Conservation (phyloP, 768 basidiomycete species). For the Hebeloma cylindrosporum region DNA sequence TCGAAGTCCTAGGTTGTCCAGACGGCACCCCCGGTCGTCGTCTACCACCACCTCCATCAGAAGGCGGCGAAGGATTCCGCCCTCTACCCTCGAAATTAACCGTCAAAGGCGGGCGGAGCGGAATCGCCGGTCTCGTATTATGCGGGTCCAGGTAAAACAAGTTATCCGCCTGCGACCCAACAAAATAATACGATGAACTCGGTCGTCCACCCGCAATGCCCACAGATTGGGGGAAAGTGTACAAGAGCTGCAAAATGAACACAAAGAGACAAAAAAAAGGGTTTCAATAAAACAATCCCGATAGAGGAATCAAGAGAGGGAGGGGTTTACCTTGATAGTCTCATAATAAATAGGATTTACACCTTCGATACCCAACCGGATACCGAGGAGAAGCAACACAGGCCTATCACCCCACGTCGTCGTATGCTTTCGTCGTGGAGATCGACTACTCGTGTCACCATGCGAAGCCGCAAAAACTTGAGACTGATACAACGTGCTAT, state of each 20-base stretch:
- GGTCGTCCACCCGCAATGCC: conserved; percentile 97
- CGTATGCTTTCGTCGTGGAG: conserved; percentile 28
- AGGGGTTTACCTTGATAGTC: conserved; percentile 58
- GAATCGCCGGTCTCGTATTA: conserved; percentile 74
- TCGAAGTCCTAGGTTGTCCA: no score
- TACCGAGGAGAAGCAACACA: conserved; percentile 83
- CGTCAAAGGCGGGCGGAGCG: conserved; percentile 50
- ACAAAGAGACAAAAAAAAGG: conserved; percentile 1
- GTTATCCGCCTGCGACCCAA: conserved; percentile 86
- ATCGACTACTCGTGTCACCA: conserved; percentile 28
- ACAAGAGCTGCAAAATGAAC: conserved; percentile 58
- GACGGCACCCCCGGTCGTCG: background rate
- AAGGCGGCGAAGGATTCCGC: conserved; percentile 9
- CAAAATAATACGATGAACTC: conserved; percentile 97
- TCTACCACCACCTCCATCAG: conserved; percentile 5
- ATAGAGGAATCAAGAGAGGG: no score
- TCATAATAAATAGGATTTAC: conserved; percentile 96
- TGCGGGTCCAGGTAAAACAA: conserved; percentile 84
- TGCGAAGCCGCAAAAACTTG: conserved; percentile 84
- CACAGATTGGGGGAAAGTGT: conserved; percentile 92
- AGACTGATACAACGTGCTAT: conserved; percentile 79
- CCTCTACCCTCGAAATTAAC: background rate
- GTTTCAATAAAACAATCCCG: conserved; percentile 1
- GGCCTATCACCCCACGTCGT: conserved; percentile 76
- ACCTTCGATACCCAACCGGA: conserved; percentile 86